Percentiles rank a stretch among this genome's conserved stretches.
These are phyloP conservation scores for Rhizopus stolonifer DNA, from an alignment of 371 early-diverging fungal genomes.

Conservation along the genomic window DNA sequence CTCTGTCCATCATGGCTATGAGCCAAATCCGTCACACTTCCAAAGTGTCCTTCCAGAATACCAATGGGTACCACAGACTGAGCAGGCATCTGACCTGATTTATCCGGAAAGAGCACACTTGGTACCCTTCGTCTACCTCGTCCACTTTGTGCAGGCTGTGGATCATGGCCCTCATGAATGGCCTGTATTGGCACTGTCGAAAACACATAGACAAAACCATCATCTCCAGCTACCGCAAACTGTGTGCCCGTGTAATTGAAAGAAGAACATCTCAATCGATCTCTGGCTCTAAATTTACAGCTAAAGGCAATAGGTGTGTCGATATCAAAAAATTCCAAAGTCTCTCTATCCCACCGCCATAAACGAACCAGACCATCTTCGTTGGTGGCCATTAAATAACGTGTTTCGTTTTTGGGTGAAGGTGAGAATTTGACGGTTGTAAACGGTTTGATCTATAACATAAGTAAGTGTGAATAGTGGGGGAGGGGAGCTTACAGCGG, in stretches of 20 bases:
- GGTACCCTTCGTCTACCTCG: constrained; percentile 30
- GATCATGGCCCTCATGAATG: constrained; percentile 7
- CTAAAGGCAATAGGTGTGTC: constrained; percentile 63
- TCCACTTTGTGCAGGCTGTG: background rate
- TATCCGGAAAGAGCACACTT: constrained; percentile 39
- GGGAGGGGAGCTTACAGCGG: constrained; percentile 23
- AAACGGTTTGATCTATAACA: constrained; percentile 57
- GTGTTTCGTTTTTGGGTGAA: constrained; percentile 67
- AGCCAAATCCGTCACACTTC: constrained; percentile 74
- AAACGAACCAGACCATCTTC: constrained; percentile 77
- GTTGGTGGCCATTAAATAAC: constrained; percentile 75
- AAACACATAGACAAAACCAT: constrained; percentile 77
- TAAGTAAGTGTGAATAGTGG: background rate
- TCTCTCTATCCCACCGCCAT: constrained; percentile 71
- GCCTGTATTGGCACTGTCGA: constrained; percentile 48
- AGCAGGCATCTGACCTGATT: constrained; percentile 42
- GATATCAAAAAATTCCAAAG: constrained; percentile 51
- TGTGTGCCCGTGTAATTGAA: constrained; percentile 81
- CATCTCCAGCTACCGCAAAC: constrained; percentile 80
- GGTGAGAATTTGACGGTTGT: constrained; percentile 84
- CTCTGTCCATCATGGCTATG: constrained; percentile 73
- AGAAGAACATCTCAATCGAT: constrained; percentile 64
- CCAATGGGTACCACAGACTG: constrained; percentile 59
- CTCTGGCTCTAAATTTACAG: constrained; percentile 60
- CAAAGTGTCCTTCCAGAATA: constrained; percentile 73